Percentiles rank a stretch among this genome's conserved stretches.
Evolutionary conservation across 2,329 filamentous ascomycete genomes (phyloP).

Genomic region (Penicillium sp.): DNA sequence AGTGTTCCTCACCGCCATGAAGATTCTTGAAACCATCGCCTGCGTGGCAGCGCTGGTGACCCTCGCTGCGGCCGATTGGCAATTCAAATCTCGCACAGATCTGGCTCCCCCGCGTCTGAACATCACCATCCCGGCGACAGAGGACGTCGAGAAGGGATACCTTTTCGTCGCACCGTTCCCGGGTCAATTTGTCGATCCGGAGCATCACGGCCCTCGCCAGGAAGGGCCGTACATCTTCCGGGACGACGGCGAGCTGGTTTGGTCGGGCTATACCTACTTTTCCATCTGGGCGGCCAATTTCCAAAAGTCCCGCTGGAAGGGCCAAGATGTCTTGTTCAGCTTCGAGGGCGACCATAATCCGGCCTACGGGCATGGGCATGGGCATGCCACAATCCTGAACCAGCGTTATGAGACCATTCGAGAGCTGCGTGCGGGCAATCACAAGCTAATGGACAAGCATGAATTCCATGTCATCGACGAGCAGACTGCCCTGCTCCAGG

Average conservation of each 20-base stretch:
- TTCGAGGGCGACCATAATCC: conserved; percentile 56
- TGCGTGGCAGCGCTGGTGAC: conserved; percentile 19
- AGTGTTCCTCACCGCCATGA: conserved; percentile 22
- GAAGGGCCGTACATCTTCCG: conserved; percentile 56
- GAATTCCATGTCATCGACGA: conserved; percentile 56
- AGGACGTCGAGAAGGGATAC: conserved; percentile 37
- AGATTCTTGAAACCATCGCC: conserved; percentile 18
- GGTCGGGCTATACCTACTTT: conserved; percentile 56
- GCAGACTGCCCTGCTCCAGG: conserved; percentile 53
- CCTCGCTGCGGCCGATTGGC: conserved; percentile 43
- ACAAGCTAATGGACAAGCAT: conserved; percentile 54
- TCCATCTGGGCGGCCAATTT: conserved; percentile 56
- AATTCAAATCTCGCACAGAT: conserved; percentile 50
- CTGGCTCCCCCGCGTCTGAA: conserved; percentile 45
- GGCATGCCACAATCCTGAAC: conserved; percentile 54
- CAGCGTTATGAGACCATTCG: conserved; percentile 55
- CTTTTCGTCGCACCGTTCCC: conserved; percentile 41
- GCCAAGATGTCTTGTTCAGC: conserved; percentile 52
- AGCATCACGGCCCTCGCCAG: conserved; percentile 45
- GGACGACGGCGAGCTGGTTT: conserved; percentile 55
- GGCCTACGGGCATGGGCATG: conserved; percentile 54
- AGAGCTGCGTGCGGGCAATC: conserved; percentile 50
- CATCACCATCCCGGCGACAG: conserved; percentile 40
- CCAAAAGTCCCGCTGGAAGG: conserved; percentile 48
- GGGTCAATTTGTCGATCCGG: conserved; percentile 23